Evolutionary conservation across 768 basidiomycete species (phyloP), one percentile per base, ranked within the genome.

Genomic region (Tulasnella sp.): DNA sequence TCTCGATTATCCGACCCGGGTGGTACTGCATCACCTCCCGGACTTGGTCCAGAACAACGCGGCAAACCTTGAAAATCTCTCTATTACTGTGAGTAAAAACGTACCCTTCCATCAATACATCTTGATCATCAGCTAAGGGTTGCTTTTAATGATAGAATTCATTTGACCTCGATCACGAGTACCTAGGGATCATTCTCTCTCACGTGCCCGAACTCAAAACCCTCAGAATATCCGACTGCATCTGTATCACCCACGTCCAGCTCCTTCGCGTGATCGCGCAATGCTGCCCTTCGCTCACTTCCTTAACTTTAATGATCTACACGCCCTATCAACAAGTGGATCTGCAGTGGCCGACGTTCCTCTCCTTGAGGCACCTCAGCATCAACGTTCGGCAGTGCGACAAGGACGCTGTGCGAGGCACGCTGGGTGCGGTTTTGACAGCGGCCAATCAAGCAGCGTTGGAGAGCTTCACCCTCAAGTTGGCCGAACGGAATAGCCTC

Each of bases 321-420:
- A 80, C 72, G 14, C 46, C 79, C 9, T 50, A 28, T 34, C 31
- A 31, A 20, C 28, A 80, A 46, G 46, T 41, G 9, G 79, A 80
- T 60, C 46, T 41, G 12, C 74, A 48, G 34, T 80, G 79, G 79
- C 79, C 79, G 11, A 18, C 28, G 28, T 60, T 80, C 72, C 31
- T 80, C 50, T n/a, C 72, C 48, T 72, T 80, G 37, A 80, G 54
- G 72, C 69, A 80, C 58, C 69, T 80, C 44, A 80, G 40, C 28
- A 80, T 80, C 44, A 31, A 80, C 74, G 58, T 80, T 22, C 79
- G 72, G 20, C 79, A 78, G 79, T 74, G 79, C 72, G 42, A 44
- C 28, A 80, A 80, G 46, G 72, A 80, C 34, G 48, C 74, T 11
- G 34, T 80, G 7, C n/a, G 41, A 9, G 41, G 69, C 20, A 80